Conservation (phyloP, 106 monocot genomes). For the Ottelia alismoides region DNA sequence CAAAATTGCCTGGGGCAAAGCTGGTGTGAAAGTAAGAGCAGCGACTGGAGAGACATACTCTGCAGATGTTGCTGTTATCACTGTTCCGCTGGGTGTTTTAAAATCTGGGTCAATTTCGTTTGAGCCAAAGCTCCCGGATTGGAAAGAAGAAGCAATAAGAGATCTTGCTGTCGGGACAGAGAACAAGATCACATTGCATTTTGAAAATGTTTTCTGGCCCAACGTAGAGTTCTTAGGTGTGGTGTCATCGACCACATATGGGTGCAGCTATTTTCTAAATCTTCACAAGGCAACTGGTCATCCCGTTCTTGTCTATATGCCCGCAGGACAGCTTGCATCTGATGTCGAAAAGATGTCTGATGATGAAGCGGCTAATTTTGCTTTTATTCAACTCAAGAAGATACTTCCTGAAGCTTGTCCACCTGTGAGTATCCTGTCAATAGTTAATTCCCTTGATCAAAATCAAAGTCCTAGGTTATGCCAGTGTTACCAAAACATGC, state of each 20-base stretch:
- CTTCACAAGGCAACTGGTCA: slow-evolving; percentile 98
- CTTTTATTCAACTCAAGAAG: no score
- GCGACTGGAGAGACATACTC: slow-evolving; percentile 57
- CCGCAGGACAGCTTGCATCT: slow-evolving; percentile 76
- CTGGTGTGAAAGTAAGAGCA: slow-evolving; percentile 61
- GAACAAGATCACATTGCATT: slow-evolving; percentile 92
- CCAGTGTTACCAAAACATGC: no score
- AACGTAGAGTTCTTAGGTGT: slow-evolving; percentile 97
- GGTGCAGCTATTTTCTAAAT: slow-evolving; percentile 99
- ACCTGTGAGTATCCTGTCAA: no score
- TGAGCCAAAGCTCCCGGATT: slow-evolving; percentile 74
- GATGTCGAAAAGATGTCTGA: slow-evolving; percentile 96
- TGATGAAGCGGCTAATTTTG: slow-evolving; percentile 73
- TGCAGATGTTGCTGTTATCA: slow-evolving; percentile 75
- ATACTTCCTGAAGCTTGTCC: no score
- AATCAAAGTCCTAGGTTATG: no score
- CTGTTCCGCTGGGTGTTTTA: slow-evolving; percentile 91
- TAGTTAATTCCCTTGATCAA: no score
- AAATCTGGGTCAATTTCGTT: slow-evolving; percentile 69
- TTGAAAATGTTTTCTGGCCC: slow-evolving; percentile 95
- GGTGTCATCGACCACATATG: slow-evolving; percentile 76
- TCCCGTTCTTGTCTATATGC: slow-evolving; percentile 99
- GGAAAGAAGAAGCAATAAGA: slow-evolving; percentile 85
- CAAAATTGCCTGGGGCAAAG: slow-evolving; percentile 47
- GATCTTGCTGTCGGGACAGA: slow-evolving; percentile 70